Base-by-base conservation (phyloP, 441 rosid genomes). In the Pelargonium myrrhifolium region DNA sequence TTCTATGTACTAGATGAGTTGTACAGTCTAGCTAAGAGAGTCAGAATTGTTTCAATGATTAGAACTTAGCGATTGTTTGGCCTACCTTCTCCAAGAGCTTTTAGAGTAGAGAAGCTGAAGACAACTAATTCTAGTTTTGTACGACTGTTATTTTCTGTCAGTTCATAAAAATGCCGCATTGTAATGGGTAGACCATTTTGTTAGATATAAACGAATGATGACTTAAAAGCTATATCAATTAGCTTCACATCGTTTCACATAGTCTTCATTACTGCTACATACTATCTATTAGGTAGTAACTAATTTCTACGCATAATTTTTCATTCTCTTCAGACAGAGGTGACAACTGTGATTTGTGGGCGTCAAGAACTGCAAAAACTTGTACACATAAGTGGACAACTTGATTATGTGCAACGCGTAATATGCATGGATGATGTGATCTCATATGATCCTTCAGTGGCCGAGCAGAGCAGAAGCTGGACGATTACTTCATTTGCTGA, bases 311-410 rank as follows among this genome's bases (percentile, higher is more conserved):
- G 9, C 21, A 55, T 55, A 6, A 18, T 55, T 59, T 75, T 53
- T 64, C 72, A 68, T 65, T 49, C 26, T 79, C 26, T 79, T 55
- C 81, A 94, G 99, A 94, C 98, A 26, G 97, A 88, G 82, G 98
- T 84, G 68, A 89, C 97, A 31, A 92, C 98, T 18, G 93, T 94
- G 53, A 89, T 94, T 68, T 92, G 99, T 72, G 98, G 94, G 75
- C 76, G 68, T 80, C 89, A 85, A 84, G 98, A 94, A 77, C 81
- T 92, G 72, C 83, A 85, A 80, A 94, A 92, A 74, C 89, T 94
- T 61, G 76, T 78, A 70, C 90, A 87, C 62, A 82, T 92, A 74
- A 75, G 84, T 61, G 97, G 89, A 65, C 99, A 89, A 80, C 98
- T 94, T 74, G 91, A 89, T 76, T 82, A 92, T 9, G 90, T 94